A percentile compares a stretch with the other conserved stretches of the same genome.
Conservation (phyloP, 176 grass and related monocot species). For the Oryza longistaminata region DNA sequence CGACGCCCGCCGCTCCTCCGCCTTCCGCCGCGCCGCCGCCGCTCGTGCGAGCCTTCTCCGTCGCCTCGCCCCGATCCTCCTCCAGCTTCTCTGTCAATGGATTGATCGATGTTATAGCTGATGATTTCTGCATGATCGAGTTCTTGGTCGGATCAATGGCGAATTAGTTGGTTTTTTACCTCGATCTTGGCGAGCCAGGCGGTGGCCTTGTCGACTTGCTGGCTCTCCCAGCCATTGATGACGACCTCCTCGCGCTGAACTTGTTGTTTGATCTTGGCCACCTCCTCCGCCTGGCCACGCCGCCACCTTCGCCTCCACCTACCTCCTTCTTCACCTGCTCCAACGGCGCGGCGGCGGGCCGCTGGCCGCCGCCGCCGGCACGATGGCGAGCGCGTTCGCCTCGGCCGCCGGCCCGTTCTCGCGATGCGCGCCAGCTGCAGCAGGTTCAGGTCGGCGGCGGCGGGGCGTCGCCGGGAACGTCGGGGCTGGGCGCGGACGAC, state of each 20-base stretch:
- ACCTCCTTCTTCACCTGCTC: conserved; percentile 67
- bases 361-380: conserved; percentile 38
- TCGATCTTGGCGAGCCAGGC: conserved; percentile 58
- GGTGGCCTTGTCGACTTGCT: conserved; percentile 55
- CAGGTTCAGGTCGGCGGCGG: neutral
- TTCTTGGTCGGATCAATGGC: neutral
- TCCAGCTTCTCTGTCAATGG: conserved; percentile 57
- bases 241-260: conserved; percentile 62
- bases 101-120: neutral
- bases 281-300: conserved; percentile 66
- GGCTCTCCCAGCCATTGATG: conserved; percentile 66
- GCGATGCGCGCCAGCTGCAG: conserved; percentile 42
- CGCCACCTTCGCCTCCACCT: conserved; percentile 63
- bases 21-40: conserved; percentile 53
- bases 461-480: neutral
- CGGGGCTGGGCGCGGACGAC: neutral
- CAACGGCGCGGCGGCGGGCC: conserved; percentile 31
- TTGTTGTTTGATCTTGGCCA: conserved; percentile 65
- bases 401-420: conserved; percentile 31
- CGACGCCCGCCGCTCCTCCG: conserved; percentile 64
- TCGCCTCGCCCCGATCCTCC: conserved; percentile 63
- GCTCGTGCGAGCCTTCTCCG: conserved; percentile 67
- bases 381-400: conserved; percentile 60
- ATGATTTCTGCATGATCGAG: neutral
- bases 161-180: conserved; percentile 1